Conservation (phyloP, 2,329 filamentous ascomycete species). For the Ascochyta clinopodiicola region DNA sequence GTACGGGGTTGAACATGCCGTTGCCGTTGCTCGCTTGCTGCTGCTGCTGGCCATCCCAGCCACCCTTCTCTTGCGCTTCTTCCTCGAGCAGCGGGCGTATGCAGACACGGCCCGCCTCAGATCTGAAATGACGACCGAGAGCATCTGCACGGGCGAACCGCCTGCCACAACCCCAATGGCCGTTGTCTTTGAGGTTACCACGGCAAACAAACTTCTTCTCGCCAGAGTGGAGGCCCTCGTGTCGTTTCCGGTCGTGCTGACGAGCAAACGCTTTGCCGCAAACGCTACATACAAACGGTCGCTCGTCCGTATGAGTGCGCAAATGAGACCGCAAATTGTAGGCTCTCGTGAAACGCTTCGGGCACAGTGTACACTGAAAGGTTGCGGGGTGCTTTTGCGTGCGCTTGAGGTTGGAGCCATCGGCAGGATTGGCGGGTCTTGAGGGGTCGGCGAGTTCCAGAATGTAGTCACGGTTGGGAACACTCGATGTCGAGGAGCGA, state of each 20-base stretch:
- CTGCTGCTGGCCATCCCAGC: constrained; percentile 61
- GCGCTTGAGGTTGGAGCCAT: constrained; percentile 68
- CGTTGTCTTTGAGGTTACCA: constrained; percentile 81
- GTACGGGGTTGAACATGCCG: constrained; percentile 44
- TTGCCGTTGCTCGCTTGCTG: constrained; percentile 65
- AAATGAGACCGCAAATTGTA: constrained; percentile 96
- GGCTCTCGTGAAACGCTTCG: constrained; percentile 93
- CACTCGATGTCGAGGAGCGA: constrained; percentile 59
- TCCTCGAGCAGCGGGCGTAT: constrained; percentile 98
- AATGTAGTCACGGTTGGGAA: constrained; percentile 75
- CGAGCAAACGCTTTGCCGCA: constrained; percentile 97
- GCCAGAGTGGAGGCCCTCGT: constrained; percentile 93
- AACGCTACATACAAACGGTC: constrained; percentile 95
- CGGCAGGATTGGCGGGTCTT: constrained; percentile 64
- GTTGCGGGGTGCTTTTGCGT: constrained; percentile 97
- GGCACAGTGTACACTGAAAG: constrained; percentile 91
- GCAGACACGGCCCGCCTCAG: constrained; percentile 92
- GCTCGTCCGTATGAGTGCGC: constrained; percentile 94
- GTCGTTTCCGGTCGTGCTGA: constrained; percentile 95
- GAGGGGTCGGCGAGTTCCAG: constrained; percentile 88
- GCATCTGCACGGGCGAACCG: constrained; percentile 95
- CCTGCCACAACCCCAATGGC: constrained; percentile 90
- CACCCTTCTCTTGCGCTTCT: constrained; percentile 80
- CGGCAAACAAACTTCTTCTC: constrained; percentile 99
- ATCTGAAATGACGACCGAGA: constrained; percentile 90